Conservation (phyloP, 2,329 filamentous ascomycete species). For the Epichloe hybrida region DNA sequence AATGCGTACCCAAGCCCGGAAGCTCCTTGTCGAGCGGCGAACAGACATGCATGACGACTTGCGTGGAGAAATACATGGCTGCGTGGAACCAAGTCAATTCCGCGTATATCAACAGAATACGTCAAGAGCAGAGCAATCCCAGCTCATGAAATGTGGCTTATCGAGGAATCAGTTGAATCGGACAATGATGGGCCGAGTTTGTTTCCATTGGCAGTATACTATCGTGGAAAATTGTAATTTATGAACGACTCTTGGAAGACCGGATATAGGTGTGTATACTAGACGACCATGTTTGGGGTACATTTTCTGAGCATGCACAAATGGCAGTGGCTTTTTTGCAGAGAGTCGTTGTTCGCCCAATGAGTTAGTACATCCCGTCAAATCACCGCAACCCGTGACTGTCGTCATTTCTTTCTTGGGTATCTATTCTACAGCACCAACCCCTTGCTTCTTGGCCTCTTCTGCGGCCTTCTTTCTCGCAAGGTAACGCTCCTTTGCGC, state of each 20-base stretch:
- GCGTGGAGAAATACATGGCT: conserved; percentile 76
- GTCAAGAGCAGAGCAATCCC: conserved; percentile 36
- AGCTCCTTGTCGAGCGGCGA: conserved; percentile 53
- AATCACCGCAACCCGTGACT: not conserved
- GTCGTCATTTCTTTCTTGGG: not conserved
- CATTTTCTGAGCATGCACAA: not conserved
- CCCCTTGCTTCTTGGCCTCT: conserved; percentile 46
- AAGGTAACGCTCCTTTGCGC: conserved; percentile 67
- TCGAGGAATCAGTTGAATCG: not conserved
- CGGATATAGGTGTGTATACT: not conserved
- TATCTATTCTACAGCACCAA: conserved; percentile 13
- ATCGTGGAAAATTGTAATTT: not conserved
- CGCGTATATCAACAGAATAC: conserved; percentile 51
- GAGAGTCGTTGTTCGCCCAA: not conserved
- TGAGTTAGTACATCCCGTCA: not conserved
- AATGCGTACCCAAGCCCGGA: conserved; percentile 60
- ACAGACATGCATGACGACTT: conserved; percentile 56
- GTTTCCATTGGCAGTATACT: not conserved
- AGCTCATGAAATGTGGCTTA: not conserved
- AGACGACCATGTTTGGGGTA: not conserved
- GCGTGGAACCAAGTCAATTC: conserved; percentile 65
- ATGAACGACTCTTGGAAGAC: too few relatives aligned
- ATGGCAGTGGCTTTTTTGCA: not conserved
- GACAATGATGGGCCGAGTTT: not conserved
- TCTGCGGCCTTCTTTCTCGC: conserved; percentile 64